A percentile compares a stretch with the other conserved stretches of the same genome.
Evolutionary conservation across 2,329 filamentous ascomycete genomes (phyloP).

Genomic region (Cordyceps farinosa): DNA sequence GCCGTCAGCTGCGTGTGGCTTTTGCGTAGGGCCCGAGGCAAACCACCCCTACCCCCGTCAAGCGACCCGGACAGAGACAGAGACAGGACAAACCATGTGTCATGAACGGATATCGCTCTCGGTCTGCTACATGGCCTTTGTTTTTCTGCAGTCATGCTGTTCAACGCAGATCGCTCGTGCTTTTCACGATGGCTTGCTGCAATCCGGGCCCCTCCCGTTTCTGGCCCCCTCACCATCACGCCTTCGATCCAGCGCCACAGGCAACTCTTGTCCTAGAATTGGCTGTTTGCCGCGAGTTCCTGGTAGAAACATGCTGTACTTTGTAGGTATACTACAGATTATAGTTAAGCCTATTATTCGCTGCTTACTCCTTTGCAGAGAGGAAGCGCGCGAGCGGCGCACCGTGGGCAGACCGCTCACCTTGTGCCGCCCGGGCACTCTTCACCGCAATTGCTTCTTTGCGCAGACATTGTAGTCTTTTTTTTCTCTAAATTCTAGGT

Average conservation of each 20-base stretch:
- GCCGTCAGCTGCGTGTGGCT: conserved; percentile 8
- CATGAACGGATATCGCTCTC: not conserved
- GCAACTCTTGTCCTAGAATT: not conserved
- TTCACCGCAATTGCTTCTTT: no score
- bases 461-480: no score
- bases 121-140: not conserved
- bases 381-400: not conserved
- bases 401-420: not conserved
- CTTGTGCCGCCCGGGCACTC: no score
- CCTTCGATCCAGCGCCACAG: conserved; percentile 12
- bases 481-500: no score
- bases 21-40: not conserved
- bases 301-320: not conserved
- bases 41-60: not conserved
- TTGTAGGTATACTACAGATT: not conserved
- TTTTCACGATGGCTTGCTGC: conserved; percentile 2
- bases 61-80: not conserved
- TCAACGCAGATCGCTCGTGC: not conserved
- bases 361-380: not conserved
- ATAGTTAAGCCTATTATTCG: not conserved
- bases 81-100: not conserved
- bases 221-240: not conserved
- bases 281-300: not conserved
- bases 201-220: not conserved
- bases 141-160: not conserved